phyloP scores from a whole-genome alignment of 495 filamentous ascomycete genomes.

The Lophiostoma macrostomum region DNA sequence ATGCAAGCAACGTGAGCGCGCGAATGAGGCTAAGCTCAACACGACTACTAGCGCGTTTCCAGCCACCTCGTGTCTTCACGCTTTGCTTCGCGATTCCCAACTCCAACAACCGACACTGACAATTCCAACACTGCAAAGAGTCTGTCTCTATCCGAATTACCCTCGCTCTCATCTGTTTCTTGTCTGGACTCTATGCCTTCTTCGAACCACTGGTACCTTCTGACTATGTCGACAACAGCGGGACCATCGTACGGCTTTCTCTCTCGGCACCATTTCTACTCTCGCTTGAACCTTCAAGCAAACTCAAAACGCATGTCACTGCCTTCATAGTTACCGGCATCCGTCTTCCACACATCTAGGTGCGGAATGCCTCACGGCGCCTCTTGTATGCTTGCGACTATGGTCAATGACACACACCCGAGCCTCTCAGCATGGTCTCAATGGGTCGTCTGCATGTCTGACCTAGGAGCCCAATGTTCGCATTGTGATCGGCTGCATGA shows the following conservation, averaged over 20 bases:
- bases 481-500: constrained; percentile 38
- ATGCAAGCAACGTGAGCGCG: neutral
- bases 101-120: constrained; percentile 15
- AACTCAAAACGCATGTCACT: constrained; percentile 55
- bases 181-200: constrained; percentile 16
- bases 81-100: constrained; percentile 1
- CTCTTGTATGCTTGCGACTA: constrained; percentile 39
- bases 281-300: constrained; percentile 38
- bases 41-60: constrained; percentile 11
- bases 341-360: constrained; percentile 51
- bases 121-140: constrained; percentile 16
- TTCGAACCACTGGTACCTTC: constrained; percentile 10
- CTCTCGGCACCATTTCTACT: constrained; percentile 35
- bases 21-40: constrained; percentile 8
- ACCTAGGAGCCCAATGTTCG: constrained; percentile 34
- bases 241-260: constrained; percentile 17
- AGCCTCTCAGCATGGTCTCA: constrained; percentile 51
- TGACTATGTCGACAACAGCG: constrained; percentile 30
- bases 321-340: constrained; percentile 64
- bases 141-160: constrained; percentile 14
- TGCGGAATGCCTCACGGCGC: constrained; percentile 57
- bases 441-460: constrained; percentile 33
- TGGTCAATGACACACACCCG: constrained; percentile 34
- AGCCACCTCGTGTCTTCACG: constrained; percentile 7
- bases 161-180: neutral